A percentile compares a stretch with the other conserved stretches of the same genome.
These are phyloP conservation scores for Oryza punctata DNA, from an alignment of 176 grass and related monocot species.

Conservation along the genomic window DNA sequence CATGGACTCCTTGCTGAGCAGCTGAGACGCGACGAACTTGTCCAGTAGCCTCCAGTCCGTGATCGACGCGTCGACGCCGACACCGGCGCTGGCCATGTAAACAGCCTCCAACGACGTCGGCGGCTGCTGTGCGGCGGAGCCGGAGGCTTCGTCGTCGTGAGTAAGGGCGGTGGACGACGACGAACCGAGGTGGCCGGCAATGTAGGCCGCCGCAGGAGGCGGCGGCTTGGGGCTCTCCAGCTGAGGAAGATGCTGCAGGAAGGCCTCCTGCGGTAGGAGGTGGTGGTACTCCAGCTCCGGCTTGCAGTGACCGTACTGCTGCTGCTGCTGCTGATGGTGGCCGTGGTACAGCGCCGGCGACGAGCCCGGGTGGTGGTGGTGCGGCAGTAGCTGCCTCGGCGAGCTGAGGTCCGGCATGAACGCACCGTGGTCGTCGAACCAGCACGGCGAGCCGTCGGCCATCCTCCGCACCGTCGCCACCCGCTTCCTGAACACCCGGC, in stretches of 20 bases:
- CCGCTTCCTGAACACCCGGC: conserved; percentile 93
- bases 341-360: conserved; percentile 35
- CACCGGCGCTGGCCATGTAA: conserved; percentile 16
- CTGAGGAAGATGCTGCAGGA: conserved; percentile 77
- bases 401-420: conserved; percentile 71
- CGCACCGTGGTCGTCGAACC: conserved; percentile 67
- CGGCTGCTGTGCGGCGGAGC: background rate
- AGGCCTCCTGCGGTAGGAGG: conserved; percentile 65
- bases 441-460: conserved; percentile 53
- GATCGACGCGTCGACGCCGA: conserved; percentile 24
- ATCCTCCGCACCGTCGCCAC: conserved; percentile 54
- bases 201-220: conserved; percentile 16
- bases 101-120: background rate
- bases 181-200: conserved; percentile 37
- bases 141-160: conserved; percentile 41
- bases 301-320: conserved; percentile 67
- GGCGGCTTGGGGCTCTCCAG: conserved; percentile 71
- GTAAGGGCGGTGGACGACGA: conserved; percentile 16
- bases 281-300: conserved; percentile 79
- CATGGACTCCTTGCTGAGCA: conserved; percentile 65
- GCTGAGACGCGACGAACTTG: conserved; percentile 83
- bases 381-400: conserved; percentile 44
- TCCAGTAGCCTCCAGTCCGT: conserved; percentile 89
- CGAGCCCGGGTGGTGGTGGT: conserved; percentile 32
- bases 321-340: conserved; percentile 24